Percentiles rank a stretch among this genome's conserved stretches.
phyloP scores from a whole-genome alignment of 1,139 yeast genomes.

The Candida sp. region DNA sequence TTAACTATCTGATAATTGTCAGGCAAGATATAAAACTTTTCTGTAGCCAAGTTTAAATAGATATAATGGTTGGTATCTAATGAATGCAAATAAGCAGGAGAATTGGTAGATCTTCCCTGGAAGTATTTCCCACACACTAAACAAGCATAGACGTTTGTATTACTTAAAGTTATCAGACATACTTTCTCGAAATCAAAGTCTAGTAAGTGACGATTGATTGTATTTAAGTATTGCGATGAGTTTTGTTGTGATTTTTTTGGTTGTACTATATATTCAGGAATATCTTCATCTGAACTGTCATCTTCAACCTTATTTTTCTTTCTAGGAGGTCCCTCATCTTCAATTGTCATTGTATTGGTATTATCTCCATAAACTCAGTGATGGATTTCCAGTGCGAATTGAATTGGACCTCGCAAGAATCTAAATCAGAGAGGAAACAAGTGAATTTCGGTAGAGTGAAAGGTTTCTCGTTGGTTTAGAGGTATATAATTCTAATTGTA shows the following conservation, averaged over 20 bases:
- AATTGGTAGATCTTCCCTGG: slow-evolving; percentile 60
- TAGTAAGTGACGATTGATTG: slow-evolving; percentile 49
- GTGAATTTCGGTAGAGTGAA: too few relatives aligned
- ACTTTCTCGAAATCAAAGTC: slow-evolving; percentile 72
- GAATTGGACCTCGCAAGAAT: too few relatives aligned
- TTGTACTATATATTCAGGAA: slow-evolving; percentile 4
- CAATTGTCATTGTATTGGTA: neutral
- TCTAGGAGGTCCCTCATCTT: neutral
- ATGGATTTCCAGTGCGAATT: too few relatives aligned
- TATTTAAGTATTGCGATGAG: slow-evolving; percentile 39
- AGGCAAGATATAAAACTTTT: slow-evolving; percentile 57
- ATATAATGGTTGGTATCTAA: slow-evolving; percentile 62
- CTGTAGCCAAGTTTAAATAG: slow-evolving; percentile 50
- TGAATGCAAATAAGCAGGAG: slow-evolving; percentile 70
- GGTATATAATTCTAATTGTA: too few relatives aligned
- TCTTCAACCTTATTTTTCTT: neutral
- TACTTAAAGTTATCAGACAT: slow-evolving; percentile 62
- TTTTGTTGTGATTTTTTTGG: neutral
- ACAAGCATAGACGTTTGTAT: slow-evolving; percentile 66
- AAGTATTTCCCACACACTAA: slow-evolving; percentile 71
- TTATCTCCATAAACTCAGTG: too few relatives aligned
- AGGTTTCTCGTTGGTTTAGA: too few relatives aligned
- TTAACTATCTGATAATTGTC: slow-evolving; percentile 45
- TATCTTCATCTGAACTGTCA: slow-evolving; percentile 4
- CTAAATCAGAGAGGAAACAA: too few relatives aligned